Conservation (phyloP, 1,139 yeast genomes). For the Yamadazyma aaseri region DNA sequence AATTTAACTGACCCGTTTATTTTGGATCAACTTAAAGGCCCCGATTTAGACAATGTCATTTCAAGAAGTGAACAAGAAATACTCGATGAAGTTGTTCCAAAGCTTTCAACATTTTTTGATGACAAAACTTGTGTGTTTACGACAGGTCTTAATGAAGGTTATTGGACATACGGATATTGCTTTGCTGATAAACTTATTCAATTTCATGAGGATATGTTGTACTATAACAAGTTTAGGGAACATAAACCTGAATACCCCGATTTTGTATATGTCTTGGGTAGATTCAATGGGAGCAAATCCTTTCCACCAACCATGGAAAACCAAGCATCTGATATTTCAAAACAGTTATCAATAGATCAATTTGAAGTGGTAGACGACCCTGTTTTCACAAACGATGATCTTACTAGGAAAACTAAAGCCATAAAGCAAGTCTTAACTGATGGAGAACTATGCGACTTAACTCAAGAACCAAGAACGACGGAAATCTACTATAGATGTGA, state of each 20-base stretch:
- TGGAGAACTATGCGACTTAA: slow-evolving; percentile 76
- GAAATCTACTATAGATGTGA: slow-evolving; percentile 73
- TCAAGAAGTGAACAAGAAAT: slow-evolving; percentile 6
- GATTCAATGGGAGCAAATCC: slow-evolving; percentile 26
- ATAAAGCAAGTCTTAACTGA: slow-evolving; percentile 47
- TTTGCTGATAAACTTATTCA: slow-evolving; percentile 57
- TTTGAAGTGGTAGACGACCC: slow-evolving; percentile 15
- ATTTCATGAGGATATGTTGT: slow-evolving; percentile 44
- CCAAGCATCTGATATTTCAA: slow-evolving; percentile 20
- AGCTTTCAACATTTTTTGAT: slow-evolving; percentile 22
- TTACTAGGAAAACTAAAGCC: slow-evolving; percentile 35
- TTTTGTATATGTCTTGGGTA: slow-evolving; percentile 46
- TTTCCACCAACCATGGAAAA: slow-evolving; percentile 3
- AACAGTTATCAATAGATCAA: slow-evolving; percentile 11
- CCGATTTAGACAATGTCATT: background rate
- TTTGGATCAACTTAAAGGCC: slow-evolving; percentile 1
- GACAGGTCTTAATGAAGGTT: slow-evolving; percentile 42
- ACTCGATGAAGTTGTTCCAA: slow-evolving; percentile 12
- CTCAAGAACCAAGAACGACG: slow-evolving; percentile 57
- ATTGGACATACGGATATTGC: slow-evolving; percentile 67
- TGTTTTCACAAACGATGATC: slow-evolving; percentile 8
- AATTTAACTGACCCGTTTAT: slow-evolving; percentile 8
- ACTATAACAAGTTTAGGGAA: slow-evolving; percentile 21
- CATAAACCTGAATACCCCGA: slow-evolving; percentile 39
- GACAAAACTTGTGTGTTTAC: slow-evolving; percentile 29